Evolutionary conservation across 768 basidiomycete species (phyloP).

Genomic region (Hypholoma sublateritium): DNA sequence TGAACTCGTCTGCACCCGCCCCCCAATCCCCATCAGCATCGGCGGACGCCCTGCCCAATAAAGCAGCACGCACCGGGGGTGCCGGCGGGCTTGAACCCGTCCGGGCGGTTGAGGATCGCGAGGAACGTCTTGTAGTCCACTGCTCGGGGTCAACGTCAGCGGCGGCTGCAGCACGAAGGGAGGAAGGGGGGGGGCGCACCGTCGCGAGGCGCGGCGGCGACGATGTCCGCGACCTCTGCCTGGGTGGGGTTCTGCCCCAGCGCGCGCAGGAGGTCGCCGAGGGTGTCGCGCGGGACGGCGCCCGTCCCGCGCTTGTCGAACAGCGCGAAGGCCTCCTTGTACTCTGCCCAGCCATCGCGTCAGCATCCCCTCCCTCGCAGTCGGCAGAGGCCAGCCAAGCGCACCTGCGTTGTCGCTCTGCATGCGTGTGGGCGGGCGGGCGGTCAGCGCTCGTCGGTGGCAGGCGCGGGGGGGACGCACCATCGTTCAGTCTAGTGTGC

Average conservation of each 20-base stretch:
- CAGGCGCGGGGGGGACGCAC: constrained; percentile 16
- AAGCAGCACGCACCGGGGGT: constrained; percentile 71
- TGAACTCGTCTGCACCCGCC: constrained; percentile 96
- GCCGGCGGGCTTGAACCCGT: constrained; percentile 96
- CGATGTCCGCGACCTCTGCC: constrained; percentile 89
- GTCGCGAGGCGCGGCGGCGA: constrained; percentile 69
- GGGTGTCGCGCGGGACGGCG: constrained; percentile 79
- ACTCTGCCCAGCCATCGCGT: constrained; percentile 52
- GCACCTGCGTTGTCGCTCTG: constrained; percentile 43
- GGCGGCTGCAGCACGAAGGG: not conserved
- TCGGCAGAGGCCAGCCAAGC: not conserved
- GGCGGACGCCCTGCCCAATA: no score
- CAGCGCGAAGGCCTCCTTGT: constrained; percentile 96
- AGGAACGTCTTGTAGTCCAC: constrained; percentile 95
- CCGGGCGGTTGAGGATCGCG: constrained; percentile 88
- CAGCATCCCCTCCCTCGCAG: not conserved
- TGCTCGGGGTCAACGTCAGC: constrained; percentile 22
- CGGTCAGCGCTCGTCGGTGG: not conserved
- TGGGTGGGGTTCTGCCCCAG: constrained; percentile 99
- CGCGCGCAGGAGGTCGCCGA: constrained; percentile 92
- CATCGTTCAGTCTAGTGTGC: no score
- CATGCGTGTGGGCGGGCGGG: not conserved
- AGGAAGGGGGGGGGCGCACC: constrained; percentile 40
- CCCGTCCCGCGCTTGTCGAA: constrained; percentile 98
- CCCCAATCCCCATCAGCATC: no score